A percentile compares a stretch with the other conserved stretches of the same genome.
phyloP scores from a whole-genome alignment of 179 eudicot species.

The Sideroxylon spinosum region DNA sequence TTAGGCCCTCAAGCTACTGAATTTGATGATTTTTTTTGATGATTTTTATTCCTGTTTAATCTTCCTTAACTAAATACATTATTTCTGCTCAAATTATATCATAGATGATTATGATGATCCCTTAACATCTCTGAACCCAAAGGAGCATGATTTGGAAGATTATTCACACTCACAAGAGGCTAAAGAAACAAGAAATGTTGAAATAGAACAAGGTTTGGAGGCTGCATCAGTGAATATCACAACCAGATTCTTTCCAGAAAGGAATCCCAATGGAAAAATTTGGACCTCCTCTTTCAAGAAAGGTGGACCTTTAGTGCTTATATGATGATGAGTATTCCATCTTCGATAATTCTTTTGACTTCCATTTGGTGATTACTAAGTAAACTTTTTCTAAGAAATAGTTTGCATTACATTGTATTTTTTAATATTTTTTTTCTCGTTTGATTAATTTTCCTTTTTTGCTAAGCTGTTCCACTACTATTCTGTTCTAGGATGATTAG shows the following conservation, averaged over 20 bases:
- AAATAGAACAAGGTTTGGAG: slow-evolving; percentile 14
- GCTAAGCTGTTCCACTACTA: too few relatives aligned
- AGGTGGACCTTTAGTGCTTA: slow-evolving; percentile 3
- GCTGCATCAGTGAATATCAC: background rate
- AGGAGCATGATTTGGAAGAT: slow-evolving; percentile 11
- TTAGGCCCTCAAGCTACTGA: slow-evolving; percentile 1
- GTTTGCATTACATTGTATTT: too few relatives aligned
- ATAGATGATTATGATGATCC: slow-evolving; percentile 20
- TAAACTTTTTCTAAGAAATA: too few relatives aligned
- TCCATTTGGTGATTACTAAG: too few relatives aligned
- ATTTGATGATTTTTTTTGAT: background rate
- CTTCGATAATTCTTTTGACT: background rate
- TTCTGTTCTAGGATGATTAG: too few relatives aligned
- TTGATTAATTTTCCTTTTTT: too few relatives aligned
- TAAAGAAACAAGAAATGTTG: slow-evolving; percentile 16
- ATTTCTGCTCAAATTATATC: slow-evolving; percentile 8
- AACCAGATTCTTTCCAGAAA: background rate
- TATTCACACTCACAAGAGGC: slow-evolving; percentile 18
- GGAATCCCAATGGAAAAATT: background rate
- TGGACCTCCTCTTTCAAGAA: slow-evolving; percentile 3
- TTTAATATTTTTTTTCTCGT: too few relatives aligned
- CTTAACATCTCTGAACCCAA: slow-evolving; percentile 9
- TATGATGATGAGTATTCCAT: background rate
- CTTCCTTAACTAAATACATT: background rate
- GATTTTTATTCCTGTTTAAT: background rate